phyloP scores from a whole-genome alignment of 2,329 filamentous ascomycete species.

The Pochonia chlamydosporia region DNA sequence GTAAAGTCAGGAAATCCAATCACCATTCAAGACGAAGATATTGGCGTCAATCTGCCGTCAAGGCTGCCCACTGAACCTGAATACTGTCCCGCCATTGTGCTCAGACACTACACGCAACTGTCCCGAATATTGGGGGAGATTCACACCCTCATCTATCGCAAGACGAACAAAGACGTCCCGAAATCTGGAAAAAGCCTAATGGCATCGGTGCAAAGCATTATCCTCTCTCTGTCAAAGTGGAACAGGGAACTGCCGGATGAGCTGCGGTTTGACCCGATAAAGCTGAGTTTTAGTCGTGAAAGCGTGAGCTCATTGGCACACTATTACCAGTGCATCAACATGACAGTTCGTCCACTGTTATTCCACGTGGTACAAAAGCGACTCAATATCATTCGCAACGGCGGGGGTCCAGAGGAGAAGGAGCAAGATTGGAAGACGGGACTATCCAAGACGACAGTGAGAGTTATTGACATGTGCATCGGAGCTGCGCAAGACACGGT shows the following conservation, averaged over 20 bases:
- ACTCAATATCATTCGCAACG: slow-evolving; percentile 20
- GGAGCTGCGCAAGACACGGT: slow-evolving; percentile 39
- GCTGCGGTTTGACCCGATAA: slow-evolving; percentile 41
- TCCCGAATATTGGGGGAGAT: slow-evolving; percentile 47
- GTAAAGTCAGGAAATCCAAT: slow-evolving; percentile 50
- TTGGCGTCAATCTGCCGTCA: slow-evolving; percentile 29
- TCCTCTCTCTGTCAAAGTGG: slow-evolving; percentile 43
- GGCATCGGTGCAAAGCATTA: slow-evolving; percentile 44
- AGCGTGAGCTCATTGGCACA: slow-evolving; percentile 46
- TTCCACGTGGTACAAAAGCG: slow-evolving; percentile 47
- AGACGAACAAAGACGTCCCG: slow-evolving; percentile 24
- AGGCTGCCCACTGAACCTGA: slow-evolving; percentile 29
- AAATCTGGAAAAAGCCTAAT: slow-evolving; percentile 42
- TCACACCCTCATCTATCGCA: slow-evolving; percentile 40
- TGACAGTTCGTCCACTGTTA: slow-evolving; percentile 47
- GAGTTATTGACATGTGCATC: slow-evolving; percentile 47
- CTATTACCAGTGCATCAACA: slow-evolving; percentile 53
- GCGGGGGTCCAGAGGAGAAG: slow-evolving; percentile 18
- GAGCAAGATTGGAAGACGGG: slow-evolving; percentile 31
- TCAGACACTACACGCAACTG: slow-evolving; percentile 46
- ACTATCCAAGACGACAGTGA: slow-evolving; percentile 40
- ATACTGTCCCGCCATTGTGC: slow-evolving; percentile 39
- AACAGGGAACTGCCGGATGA: slow-evolving; percentile 39
- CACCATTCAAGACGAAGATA: slow-evolving; percentile 49
- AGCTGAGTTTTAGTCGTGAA: slow-evolving; percentile 40